Conservation (phyloP, 345 rosid genomes). For the Aegle marmelos region DNA sequence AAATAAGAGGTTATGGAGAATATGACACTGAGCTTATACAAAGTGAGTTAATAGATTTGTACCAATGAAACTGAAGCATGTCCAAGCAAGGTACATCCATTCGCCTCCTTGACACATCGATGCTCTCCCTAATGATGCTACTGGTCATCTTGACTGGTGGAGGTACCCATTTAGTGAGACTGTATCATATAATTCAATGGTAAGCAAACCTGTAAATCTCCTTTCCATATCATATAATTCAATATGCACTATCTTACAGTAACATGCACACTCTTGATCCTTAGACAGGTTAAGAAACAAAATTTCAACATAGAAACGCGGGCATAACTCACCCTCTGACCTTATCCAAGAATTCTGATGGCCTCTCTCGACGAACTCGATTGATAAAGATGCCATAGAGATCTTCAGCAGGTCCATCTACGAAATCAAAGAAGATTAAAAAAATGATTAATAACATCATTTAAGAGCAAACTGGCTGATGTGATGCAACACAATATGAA, state of each 20-base stretch:
- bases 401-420: conserved; percentile 96
- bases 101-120: conserved; percentile 75
- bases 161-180: conserved; percentile 98
- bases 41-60: not conserved
- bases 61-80: conserved; percentile 99
- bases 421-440: conserved; percentile 5
- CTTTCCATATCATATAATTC: not conserved
- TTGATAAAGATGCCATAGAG: conserved; percentile 90
- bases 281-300: not conserved
- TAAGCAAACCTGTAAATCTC: conserved; percentile 7
- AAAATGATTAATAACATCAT: not conserved
- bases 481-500: not conserved
- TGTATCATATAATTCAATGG: conserved; percentile 31
- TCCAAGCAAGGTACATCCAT: conserved; percentile 93
- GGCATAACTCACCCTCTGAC: conserved; percentile 65
- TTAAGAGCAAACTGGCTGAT: not conserved
- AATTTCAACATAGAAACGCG: not conserved
- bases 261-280: not conserved
- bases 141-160: conserved; percentile 96
- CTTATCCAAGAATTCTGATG: conserved; percentile 65
- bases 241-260: not conserved
- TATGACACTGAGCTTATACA: not conserved
- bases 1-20: not conserved
- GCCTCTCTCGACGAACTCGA: conserved; percentile 72
- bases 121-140: conserved; percentile 62